Base-by-base conservation (phyloP, 208 protist genomes). In the Crithidia bombi region DNA sequence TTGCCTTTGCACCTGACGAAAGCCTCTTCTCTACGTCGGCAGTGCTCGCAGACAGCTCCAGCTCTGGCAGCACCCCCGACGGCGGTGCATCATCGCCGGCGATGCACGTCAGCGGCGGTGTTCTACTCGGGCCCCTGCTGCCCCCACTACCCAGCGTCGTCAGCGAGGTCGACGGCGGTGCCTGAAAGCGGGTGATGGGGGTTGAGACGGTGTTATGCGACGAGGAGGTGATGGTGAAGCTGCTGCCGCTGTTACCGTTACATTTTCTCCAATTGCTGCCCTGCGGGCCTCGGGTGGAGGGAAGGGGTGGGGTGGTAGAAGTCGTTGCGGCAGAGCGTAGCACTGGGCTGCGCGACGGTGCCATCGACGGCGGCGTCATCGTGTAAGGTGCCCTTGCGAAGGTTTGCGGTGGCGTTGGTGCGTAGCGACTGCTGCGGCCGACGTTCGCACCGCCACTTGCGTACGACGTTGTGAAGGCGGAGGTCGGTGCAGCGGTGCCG, bases 1-100 rank as follows among this genome's bases (percentile, higher is more conserved):
- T 5, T 30, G 30, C n/a, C 26, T 56, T 38, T 17, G 17, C 25
- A n/a, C 26, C 46, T 19, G 49, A 33, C 38, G 47, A 61, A 5
- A 58, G 19, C 26, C 26, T 50, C 62, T 49, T 57, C 23, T 65
- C 62, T 25, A 69, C 44, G 28, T 75, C 70, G 5, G 70, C 70
- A 19, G 70, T 75, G 33, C 70, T 75, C 28, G 65, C 70, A 10
- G 70, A 65, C 19, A 75, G 25, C 44, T 65, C 25, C 21, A 75
- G 54, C n/a, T 75, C 59, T 5, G 70, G 70, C 41, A 65, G 54
- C 64, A 49, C 1, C 28, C 50, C 50, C 32, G 47, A 10, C n/a
- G 5, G 5, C 21, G 10, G 3, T 4, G 5, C 5, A 52, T 15
- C 47, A 32, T 4, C 25, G 25, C 47, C 25, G 17, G 28, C n/a